These are phyloP conservation scores for Colletotrichum caudatum DNA, from an alignment of 2,329 filamentous ascomycete genomes.

Conservation along the genomic window DNA sequence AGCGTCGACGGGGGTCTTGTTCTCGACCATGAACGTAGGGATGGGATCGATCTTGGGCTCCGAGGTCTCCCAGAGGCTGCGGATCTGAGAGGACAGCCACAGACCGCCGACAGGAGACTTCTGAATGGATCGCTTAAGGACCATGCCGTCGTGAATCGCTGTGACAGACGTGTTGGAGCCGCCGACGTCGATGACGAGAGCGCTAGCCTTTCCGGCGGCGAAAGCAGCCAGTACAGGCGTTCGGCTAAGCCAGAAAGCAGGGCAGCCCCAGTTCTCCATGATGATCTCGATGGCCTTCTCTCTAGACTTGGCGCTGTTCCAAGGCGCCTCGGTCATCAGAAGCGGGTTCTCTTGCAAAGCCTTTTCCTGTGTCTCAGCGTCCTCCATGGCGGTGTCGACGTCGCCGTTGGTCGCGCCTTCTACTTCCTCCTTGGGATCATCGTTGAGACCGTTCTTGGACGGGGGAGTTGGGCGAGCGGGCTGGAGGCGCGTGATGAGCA, in stretches of 20 bases:
- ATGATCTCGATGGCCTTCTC: conserved; percentile 96
- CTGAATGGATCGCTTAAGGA: conserved; percentile 89
- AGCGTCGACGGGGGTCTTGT: conserved; percentile 90
- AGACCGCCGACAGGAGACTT: conserved; percentile 88
- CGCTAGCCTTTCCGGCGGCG: conserved; percentile 91
- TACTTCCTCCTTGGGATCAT: conserved; percentile 67
- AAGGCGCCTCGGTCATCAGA: conserved; percentile 92
- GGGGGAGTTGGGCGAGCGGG: conserved; percentile 78
- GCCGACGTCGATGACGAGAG: conserved; percentile 91
- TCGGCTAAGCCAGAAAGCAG: conserved; percentile 92
- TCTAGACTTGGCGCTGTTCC: conserved; percentile 88
- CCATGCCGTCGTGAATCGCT: conserved; percentile 93
- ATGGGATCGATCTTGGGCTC: conserved; percentile 79
- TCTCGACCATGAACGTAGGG: conserved; percentile 88
- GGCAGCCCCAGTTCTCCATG: conserved; percentile 96
- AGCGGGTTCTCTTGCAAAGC: conserved; percentile 89
- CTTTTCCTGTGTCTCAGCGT: conserved; percentile 72
- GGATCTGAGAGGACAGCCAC: conserved; percentile 90
- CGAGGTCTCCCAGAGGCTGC: conserved; percentile 78
- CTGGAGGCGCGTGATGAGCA: conserved; percentile 89
- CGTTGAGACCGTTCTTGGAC: conserved; percentile 82
- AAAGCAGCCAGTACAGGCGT: conserved; percentile 92
- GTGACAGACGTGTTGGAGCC: conserved; percentile 90
- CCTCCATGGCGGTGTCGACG: conserved; percentile 71
- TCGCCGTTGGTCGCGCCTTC: conserved; percentile 72